Evolutionary conservation across 192 early-diverging fungal species (phyloP), one percentile per base, ranked within the genome.

Genomic region (Rhizophagus sp.): DNA sequence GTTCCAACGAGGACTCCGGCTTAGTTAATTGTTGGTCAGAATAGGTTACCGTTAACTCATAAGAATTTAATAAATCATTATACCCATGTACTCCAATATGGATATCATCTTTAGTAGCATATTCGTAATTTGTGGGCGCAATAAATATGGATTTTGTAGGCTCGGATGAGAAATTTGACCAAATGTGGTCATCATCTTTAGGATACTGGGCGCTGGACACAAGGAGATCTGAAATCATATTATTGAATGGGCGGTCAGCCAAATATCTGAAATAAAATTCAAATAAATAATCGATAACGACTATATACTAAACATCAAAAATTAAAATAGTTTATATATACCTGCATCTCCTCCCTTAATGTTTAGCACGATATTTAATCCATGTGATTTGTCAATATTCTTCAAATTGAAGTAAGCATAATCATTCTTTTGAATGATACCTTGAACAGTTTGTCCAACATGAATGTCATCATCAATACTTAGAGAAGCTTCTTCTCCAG

Each of bases 1-100:
- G 57, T 62, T 70, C 34, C 36, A 67, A 52, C 17, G 71, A 49
- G 44, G 49, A 22, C 7, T 61, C 22, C 11, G 73, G 0, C 24
- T 71, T 17, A 72, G 73, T 44, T 22, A 36, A 5, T 62, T 17
- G 3, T 65, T 22, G 69, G 19, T 71, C 65, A 27, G 44, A 66
- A 44, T 44, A 22, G 39, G 65, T 75, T 19, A 79, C 36, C 47
- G 8, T 27, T n/a, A 73, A n/a, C 44, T 78, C 79, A 39, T 74
- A 72, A 6, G 73, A 73, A 12, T 66, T 47, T 27, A 62, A 65
- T 1, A 76, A n/a, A 34, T 81, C 57, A 27, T 68, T 73, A 30
- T 81, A 81, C 5, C 84, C 86, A 80, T 86, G 85, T 44, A 90
- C 61, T 33, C 81, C 87, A 15, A 90, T 81, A 34, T 84, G 78